Conservation (phyloP, 345 rosid genomes). For the Moringa oleifera region DNA sequence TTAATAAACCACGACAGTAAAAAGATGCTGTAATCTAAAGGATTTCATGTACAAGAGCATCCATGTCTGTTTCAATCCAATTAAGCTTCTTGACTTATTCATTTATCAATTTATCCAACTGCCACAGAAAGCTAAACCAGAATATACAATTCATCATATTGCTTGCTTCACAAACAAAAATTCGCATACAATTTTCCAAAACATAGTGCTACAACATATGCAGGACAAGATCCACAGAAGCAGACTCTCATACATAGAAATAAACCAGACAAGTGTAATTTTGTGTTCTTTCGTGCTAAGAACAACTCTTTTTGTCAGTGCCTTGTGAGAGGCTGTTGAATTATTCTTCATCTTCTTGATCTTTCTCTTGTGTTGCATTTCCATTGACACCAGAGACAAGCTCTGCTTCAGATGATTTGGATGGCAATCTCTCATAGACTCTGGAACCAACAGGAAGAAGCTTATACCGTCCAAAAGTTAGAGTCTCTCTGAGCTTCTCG, state of each 20-base stretch:
- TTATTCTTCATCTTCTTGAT: slow-evolving; percentile 40
- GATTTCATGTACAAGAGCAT: too few species aligned
- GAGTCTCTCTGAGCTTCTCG: slow-evolving; percentile 55
- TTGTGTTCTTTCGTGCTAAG: background rate
- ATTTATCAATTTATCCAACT: background rate
- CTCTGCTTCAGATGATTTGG: slow-evolving; percentile 57
- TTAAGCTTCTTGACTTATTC: too few species aligned
- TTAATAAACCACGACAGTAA: too few species aligned
- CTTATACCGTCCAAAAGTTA: slow-evolving; percentile 39
- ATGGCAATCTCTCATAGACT: slow-evolving; percentile 61
- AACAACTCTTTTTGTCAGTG: background rate
- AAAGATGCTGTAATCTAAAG: too few species aligned
- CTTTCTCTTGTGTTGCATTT: slow-evolving; percentile 13
- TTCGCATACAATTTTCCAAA: background rate
- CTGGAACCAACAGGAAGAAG: slow-evolving; percentile 56
- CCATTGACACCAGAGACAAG: slow-evolving; percentile 47
- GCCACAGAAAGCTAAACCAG: background rate
- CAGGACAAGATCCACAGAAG: background rate
- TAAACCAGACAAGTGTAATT: background rate
- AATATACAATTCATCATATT: background rate
- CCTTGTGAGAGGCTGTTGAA: background rate
- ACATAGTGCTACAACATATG: too few species aligned
- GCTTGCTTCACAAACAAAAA: background rate
- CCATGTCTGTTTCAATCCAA: too few species aligned
- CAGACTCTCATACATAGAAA: background rate